Percentiles rank a stretch among this genome's conserved stretches.
Evolutionary conservation across 2,329 filamentous ascomycete genomes (phyloP).

Genomic region (Amauroascus niger): DNA sequence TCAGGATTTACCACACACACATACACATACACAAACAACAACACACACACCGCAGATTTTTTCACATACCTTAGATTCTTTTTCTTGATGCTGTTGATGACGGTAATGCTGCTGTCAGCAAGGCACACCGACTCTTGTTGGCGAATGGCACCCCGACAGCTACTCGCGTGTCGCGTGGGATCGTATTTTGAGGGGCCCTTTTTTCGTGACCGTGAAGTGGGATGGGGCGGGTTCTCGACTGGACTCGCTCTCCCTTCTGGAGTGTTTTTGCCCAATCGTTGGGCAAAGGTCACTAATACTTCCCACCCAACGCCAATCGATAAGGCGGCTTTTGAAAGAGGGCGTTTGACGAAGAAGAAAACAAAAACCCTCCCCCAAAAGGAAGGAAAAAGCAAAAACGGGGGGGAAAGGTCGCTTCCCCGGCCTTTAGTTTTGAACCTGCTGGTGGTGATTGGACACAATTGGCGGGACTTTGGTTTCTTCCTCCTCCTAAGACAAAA

Average conservation of each 20-base stretch:
- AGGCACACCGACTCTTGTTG: slow-evolving; percentile 6
- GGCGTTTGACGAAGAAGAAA: neutral
- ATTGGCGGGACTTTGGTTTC: neutral
- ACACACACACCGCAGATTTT: neutral
- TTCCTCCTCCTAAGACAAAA: neutral
- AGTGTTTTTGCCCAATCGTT: neutral
- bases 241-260: neutral
- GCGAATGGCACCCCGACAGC: slow-evolving; percentile 7
- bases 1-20: neutral
- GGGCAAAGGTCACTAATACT: neutral
- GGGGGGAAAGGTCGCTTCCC: neutral
- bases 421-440: neutral
- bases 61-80: neutral
- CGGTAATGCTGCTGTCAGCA: neutral
- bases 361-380: neutral
- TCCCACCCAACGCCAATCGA: slow-evolving; percentile 3
- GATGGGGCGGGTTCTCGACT: neutral
- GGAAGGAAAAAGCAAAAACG: neutral
- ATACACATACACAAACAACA: neutral
- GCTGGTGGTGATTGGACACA: neutral
- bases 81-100: neutral
- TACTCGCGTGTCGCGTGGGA: neutral
- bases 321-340: slow-evolving; percentile 9
- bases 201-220: no score
- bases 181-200: neutral